Evolutionary conservation across 2,329 filamentous ascomycete species (phyloP), one percentile per base, ranked within the genome.

Genomic region (Neofusicoccum kwambonambiense): DNA sequence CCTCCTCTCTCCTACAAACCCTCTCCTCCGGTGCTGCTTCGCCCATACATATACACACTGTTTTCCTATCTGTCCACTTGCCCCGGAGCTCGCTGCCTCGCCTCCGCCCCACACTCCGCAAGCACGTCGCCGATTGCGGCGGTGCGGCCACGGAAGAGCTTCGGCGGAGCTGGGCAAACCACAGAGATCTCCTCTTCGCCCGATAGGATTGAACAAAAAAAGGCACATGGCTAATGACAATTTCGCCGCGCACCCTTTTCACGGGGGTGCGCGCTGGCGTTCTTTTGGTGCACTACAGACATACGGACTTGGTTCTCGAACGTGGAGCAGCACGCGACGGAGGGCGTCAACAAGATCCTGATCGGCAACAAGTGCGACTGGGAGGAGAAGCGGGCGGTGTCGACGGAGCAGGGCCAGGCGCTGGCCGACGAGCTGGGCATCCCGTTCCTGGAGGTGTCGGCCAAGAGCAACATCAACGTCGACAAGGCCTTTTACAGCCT

Each of bases 301-400:
- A 99, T 99, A 79, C 90, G 93, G 75, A 98, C 95, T 70, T 99
- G 95, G 95, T 99, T 99, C 83, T 93, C 93, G 76, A 98, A 99
- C 81, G 93, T 97, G 72, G 93, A 97, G 79, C 93, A 97, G 80
- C 93, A 99, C 82, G 95, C 95, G 66, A 97, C 92, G 73, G 95
- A 98, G 82, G 95, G 95, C 74, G 95, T 99, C 76, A 97, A 98
- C 88, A 99, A 98, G 86, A 98, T 99, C 76, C 87, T 99, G 70
- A 97, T 99, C 71, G 95, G 95, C 78, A 99, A 99, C 87, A 99
- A 99, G 83, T 99, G 95, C 82, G 95, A 99, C 81, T 98, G 95
- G 95, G 95, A 98, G 81, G 95, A 99, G 82, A 98, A 98, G 86
- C 90, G 95, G 71, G 93, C 91, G 64, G 91, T 99, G 47, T 93